Conservation (phyloP, 768 basidiomycete species). For the Coprinopsis marcescibilis region DNA sequence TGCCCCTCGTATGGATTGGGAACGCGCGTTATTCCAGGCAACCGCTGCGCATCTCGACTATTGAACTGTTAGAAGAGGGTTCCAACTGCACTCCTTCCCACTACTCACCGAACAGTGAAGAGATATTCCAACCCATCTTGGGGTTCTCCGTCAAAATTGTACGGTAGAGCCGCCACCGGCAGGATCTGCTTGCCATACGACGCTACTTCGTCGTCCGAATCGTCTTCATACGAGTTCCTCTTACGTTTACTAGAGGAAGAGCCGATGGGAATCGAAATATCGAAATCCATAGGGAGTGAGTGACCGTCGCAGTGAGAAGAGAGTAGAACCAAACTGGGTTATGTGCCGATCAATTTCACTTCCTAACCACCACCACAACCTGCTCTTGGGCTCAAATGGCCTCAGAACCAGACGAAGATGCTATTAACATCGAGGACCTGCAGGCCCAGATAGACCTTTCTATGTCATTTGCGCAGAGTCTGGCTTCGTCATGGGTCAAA, state of each 20-base stretch:
- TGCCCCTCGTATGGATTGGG: slow-evolving; percentile 59
- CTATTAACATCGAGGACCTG: slow-evolving; percentile 58
- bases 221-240: slow-evolving; percentile 31
- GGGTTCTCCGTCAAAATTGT: slow-evolving; percentile 59
- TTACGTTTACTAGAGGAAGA: slow-evolving; percentile 50
- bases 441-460: slow-evolving; percentile 83
- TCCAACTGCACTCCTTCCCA: too few relatives aligned
- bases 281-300: neutral
- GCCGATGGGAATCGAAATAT: slow-evolving; percentile 6
- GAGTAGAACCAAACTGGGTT: slow-evolving; percentile 1
- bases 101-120: slow-evolving; percentile 68
- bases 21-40: slow-evolving; percentile 62
- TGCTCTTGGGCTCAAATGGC: slow-evolving; percentile 15
- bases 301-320: neutral
- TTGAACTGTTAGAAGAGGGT: slow-evolving; percentile 3
- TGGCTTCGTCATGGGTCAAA: slow-evolving; percentile 75
- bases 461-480: slow-evolving; percentile 67
- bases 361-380: neutral
- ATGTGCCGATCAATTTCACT: neutral
- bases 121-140: slow-evolving; percentile 74
- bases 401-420: slow-evolving; percentile 38
- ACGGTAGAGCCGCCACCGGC: slow-evolving; percentile 77
- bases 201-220: slow-evolving; percentile 57
- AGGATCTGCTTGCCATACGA: slow-evolving; percentile 65
- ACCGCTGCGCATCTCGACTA: slow-evolving; percentile 65